These are phyloP conservation scores for Phytophthora multivora DNA, from an alignment of 352 stramenopile species.

Conservation along the genomic window DNA sequence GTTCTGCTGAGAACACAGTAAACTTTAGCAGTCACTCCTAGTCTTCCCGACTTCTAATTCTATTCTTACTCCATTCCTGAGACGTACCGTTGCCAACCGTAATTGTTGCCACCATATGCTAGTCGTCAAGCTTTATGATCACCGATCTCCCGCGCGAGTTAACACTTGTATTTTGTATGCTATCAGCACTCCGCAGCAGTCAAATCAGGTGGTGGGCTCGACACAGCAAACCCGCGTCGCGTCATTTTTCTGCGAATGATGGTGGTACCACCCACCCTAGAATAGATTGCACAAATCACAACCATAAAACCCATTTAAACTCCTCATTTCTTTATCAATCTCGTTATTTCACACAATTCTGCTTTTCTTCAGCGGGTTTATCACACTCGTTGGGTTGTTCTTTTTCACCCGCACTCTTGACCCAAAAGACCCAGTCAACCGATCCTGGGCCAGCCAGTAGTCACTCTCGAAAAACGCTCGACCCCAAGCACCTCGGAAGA, in stretches of 20 bases:
- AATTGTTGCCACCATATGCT: neutral
- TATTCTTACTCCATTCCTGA: too few relatives aligned
- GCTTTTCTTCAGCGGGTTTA: neutral
- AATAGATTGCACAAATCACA: neutral
- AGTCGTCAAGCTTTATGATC: neutral
- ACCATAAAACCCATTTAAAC: too few relatives aligned
- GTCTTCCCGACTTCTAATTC: too few relatives aligned
- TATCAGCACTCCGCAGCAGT: conserved; percentile 4
- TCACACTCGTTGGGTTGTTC: neutral
- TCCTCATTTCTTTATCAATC: too few relatives aligned
- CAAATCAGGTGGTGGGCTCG: neutral
- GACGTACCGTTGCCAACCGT: too few relatives aligned
- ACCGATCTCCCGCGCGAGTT: conserved; percentile 1
- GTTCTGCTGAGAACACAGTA: too few relatives aligned
- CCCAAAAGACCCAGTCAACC: conserved; percentile 1
- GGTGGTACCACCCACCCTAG: neutral
- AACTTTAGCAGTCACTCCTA: too few relatives aligned
- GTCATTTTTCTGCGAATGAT: conserved; percentile 12
- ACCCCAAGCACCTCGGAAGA: conserved; percentile 4
- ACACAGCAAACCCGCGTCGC: neutral
- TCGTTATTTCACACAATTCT: neutral
- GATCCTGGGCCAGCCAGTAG: conserved; percentile 15
- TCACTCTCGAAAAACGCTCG: conserved; percentile 27
- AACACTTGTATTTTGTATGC: neutral
- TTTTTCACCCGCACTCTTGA: neutral